A percentile compares a stretch with the other conserved stretches of the same genome.
Conservation (phyloP, 192 early-diverging fungal species). For the Coemansia sp. region DNA sequence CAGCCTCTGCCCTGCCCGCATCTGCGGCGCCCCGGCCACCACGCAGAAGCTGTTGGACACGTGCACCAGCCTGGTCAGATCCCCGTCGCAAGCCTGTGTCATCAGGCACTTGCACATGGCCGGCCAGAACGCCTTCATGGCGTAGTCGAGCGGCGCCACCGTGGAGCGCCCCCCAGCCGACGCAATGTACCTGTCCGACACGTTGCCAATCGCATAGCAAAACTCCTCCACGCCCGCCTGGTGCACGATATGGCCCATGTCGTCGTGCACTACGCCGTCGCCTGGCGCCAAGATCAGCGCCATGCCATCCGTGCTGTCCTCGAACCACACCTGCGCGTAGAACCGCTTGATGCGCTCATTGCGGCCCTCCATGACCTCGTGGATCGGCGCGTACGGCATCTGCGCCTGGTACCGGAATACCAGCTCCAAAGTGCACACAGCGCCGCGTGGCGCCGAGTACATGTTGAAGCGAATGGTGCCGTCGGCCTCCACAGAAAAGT, state of each 20-base stretch:
- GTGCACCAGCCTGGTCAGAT: slow-evolving; percentile 90
- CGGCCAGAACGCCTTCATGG: slow-evolving; percentile 74
- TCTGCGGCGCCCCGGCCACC: slow-evolving; percentile 69
- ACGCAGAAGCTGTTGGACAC: slow-evolving; percentile 92
- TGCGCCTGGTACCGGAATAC: slow-evolving; percentile 80
- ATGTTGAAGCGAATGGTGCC: slow-evolving; percentile 64
- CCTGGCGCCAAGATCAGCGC: slow-evolving; percentile 44
- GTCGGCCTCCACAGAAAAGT: slow-evolving; percentile 54
- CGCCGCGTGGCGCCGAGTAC: slow-evolving; percentile 55
- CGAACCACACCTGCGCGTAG: slow-evolving; percentile 66
- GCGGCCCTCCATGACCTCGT: slow-evolving; percentile 58
- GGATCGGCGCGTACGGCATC: slow-evolving; percentile 82
- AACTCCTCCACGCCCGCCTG: slow-evolving; percentile 92
- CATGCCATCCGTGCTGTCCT: slow-evolving; percentile 49
- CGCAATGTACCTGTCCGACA: slow-evolving; percentile 81
- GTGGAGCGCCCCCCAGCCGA: slow-evolving; percentile 88
- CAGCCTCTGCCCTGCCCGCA: slow-evolving; percentile 81
- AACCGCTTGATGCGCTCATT: slow-evolving; percentile 80
- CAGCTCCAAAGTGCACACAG: slow-evolving; percentile 75
- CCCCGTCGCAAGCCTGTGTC: slow-evolving; percentile 91
- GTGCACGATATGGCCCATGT: slow-evolving; percentile 64
- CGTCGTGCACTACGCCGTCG: slow-evolving; percentile 60
- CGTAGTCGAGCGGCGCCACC: slow-evolving; percentile 72
- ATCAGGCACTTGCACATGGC: slow-evolving; percentile 86
- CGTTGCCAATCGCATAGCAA: slow-evolving; percentile 58